Base-by-base conservation (phyloP, 73 alveolate species). In the Paramecium caudatum region DNA sequence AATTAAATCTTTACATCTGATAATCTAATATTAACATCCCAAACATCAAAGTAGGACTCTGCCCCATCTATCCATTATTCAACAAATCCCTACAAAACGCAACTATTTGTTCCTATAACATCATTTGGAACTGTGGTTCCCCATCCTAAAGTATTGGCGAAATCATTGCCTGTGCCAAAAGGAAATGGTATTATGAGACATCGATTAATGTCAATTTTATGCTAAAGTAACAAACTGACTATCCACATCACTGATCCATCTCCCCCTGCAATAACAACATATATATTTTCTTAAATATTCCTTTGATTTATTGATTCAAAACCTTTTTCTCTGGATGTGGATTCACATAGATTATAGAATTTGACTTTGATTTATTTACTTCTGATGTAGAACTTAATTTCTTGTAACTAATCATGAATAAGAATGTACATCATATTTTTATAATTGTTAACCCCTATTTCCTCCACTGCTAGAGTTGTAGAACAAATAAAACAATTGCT, bases 141-240 rank as follows among this genome's bases (percentile, higher is more conserved):
- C 95, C 95, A 91, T 41, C 95, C 95, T 27, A 91, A 65, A 10
- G 88, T 45, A 46, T 70, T 55, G 1, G 97, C 91, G 10, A 96
- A 80, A 46, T 96, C 98, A 91, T 96, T 96, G 7, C 98, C 98
- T 6, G 98, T 94, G 41, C 99, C 99, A 82, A 91, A 95, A 9
- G 99, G 99, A 4, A 95, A 68, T 10, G 91, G 91, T 12, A 94
- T 94, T 16, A 95, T 81, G 1, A 82, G 69, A 13, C 95, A 47
- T 8, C 62, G 55, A 25, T 93, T 90, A 2, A 94, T n/a, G 43
- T 83, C 74, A 6, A 95, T 39, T 9, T 91, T 90, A 61, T 62
- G 90, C 12, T 90, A 32, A 8, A 84, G 61, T 47, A 93, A 82
- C 19, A 74, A 95, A 50, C 90, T 80, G 5, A 94, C 94, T n/a